phyloP scores from a whole-genome alignment of 495 filamentous ascomycete genomes.

The Aspergillus mulundensis region DNA sequence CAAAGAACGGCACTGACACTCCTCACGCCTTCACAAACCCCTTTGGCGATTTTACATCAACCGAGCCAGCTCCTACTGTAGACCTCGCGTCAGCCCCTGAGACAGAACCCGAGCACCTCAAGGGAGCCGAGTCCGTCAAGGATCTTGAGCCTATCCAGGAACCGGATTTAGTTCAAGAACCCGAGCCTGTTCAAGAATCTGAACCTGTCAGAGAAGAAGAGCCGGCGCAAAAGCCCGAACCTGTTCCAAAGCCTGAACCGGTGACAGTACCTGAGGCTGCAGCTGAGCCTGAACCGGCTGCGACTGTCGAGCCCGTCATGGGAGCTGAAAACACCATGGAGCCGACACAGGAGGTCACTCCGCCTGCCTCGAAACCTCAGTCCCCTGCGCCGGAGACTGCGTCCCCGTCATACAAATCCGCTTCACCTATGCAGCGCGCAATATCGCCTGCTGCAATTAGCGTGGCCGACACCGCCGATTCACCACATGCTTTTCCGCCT shows the following conservation, averaged over 20 bases:
- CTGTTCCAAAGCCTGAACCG: conserved; percentile 1
- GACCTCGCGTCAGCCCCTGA: conserved; percentile 4
- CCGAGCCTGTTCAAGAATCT: not conserved
- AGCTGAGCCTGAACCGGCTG: conserved; percentile 1
- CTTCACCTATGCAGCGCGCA: conserved; percentile 14
- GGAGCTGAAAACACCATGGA: conserved; percentile 8
- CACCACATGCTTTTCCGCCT: conserved; percentile 13
- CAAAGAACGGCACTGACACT: not conserved
- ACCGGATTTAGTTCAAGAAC: not conserved
- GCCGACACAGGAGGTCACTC: conserved; percentile 14
- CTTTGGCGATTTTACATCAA: not conserved
- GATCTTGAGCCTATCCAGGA: not conserved
- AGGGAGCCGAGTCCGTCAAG: not conserved
- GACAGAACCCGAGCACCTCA: not conserved
- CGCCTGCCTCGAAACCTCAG: conserved; percentile 14
- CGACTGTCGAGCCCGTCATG: not conserved
- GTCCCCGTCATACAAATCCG: conserved; percentile 13
- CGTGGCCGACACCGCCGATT: conserved; percentile 3
- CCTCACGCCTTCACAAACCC: not conserved
- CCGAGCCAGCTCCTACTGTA: not conserved
- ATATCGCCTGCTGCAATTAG: conserved; percentile 18
- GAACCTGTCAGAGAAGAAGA: not conserved
- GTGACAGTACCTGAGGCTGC: conserved; percentile 3
- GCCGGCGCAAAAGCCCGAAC: not conserved
- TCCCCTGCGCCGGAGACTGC: conserved; percentile 9